These are phyloP conservation scores for Lyophyllum decastes DNA, from an alignment of 768 basidiomycete genomes.

Conservation along the genomic window DNA sequence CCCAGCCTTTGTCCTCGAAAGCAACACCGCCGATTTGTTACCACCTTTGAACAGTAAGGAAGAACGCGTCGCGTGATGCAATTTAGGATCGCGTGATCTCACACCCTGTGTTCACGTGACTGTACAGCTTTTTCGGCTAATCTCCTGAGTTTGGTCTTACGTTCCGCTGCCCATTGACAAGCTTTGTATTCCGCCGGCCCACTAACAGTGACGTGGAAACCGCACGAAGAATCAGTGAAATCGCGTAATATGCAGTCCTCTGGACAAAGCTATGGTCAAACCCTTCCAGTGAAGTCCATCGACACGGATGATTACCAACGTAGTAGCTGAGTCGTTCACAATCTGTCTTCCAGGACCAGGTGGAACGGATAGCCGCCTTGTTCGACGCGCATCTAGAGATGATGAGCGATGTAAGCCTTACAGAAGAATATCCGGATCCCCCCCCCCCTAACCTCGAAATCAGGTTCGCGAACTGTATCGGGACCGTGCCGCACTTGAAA, in stretches of 20 bases:
- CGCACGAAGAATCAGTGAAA: not conserved
- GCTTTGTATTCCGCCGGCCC: too few relatives aligned
- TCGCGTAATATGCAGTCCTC: slow-evolving; percentile 6
- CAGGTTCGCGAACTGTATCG: slow-evolving; percentile 76
- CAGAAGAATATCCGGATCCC: not conserved
- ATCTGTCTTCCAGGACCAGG: slow-evolving; percentile 58
- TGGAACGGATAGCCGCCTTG: slow-evolving; percentile 57
- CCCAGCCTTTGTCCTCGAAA: too few relatives aligned
- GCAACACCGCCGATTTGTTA: too few relatives aligned
- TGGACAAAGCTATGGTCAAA: slow-evolving; percentile 48
- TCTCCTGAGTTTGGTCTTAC: too few relatives aligned
- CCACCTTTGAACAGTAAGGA: too few relatives aligned
- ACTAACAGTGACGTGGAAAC: not conserved
- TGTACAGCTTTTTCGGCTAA: too few relatives aligned
- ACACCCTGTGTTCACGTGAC: too few relatives aligned
- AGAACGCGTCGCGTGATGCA: too few relatives aligned
- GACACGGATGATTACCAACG: slow-evolving; percentile 7
- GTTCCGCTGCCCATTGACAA: too few relatives aligned
- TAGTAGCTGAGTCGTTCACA: slow-evolving; percentile 5
- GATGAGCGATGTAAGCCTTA: slow-evolving; percentile 57
- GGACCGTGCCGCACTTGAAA: slow-evolving; percentile 68
- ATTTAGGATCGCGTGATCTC: too few relatives aligned
- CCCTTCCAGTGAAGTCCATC: slow-evolving; percentile 48
- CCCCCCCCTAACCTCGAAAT: not conserved
- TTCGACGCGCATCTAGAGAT: slow-evolving; percentile 69